A percentile compares a stretch with the other conserved stretches of the same genome.
phyloP scores from a whole-genome alignment of 306 rosid genomes.

The Prunus dulcis region DNA sequence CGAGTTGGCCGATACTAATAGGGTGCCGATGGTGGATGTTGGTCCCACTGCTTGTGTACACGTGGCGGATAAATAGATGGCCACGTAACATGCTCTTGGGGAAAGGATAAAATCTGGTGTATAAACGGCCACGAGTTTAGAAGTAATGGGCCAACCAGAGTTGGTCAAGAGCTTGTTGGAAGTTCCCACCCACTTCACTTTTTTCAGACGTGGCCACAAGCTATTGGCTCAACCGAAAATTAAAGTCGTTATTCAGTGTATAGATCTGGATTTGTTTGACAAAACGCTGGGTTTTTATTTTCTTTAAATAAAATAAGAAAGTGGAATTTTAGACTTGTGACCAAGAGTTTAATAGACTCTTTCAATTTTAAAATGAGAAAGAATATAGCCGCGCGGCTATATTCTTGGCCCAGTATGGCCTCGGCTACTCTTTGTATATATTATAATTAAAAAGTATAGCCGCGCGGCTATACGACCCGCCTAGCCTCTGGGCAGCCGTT shows the following conservation, averaged over 20 bases:
- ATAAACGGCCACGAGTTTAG: conserved; percentile 7
- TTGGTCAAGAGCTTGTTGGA: background rate
- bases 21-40: background rate
- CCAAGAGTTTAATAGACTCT: no score
- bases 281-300: no score
- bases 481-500: no score
- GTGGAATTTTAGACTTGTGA: no score
- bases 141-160: background rate
- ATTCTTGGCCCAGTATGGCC: accelerated
- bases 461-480: no score
- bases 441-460: no score
- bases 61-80: background rate
- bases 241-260: background rate
- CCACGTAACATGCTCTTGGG: conserved; percentile 7
- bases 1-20: background rate
- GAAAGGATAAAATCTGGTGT: background rate
- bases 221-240: background rate
- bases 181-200: background rate
- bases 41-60: background rate
- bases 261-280: no score
- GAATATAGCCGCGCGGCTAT: no score
- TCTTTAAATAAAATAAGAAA: background rate
- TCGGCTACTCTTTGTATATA: no score
- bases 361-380: no score
- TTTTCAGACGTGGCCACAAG: background rate